Evolutionary conservation across 139 green algal species (phyloP).

Genomic region (Chlamydomonas sp.): DNA sequence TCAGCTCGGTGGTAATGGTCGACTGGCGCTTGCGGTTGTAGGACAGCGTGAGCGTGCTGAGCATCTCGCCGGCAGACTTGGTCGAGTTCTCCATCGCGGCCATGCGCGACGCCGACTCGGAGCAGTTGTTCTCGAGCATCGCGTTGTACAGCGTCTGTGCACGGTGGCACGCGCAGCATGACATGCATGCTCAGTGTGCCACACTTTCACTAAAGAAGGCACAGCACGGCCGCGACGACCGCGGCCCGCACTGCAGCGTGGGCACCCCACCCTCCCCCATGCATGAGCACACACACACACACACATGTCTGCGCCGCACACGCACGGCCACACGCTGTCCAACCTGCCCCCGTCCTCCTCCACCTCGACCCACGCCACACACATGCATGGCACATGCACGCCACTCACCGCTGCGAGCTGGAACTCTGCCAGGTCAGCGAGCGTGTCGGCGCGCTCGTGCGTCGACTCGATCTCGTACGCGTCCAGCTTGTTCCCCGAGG

Average conservation of each 20-base stretch:
- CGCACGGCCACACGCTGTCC: no score
- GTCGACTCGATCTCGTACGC: slow-evolving; percentile 91
- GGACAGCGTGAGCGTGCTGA: slow-evolving; percentile 84
- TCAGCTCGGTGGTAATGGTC: slow-evolving; percentile 96
- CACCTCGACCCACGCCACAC: neutral
- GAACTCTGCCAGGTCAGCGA: slow-evolving; percentile 93
- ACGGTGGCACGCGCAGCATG: no score
- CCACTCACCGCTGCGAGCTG: slow-evolving; percentile 77
- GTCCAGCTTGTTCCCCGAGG: slow-evolving; percentile 69
- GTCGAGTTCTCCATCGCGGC: slow-evolving; percentile 96
- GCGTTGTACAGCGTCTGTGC: slow-evolving; percentile 86
- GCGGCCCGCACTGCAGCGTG: no score
- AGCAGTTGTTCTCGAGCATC: slow-evolving; percentile 94
- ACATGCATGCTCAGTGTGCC: no score
- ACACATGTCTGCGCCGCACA: no score
- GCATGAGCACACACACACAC: no score
- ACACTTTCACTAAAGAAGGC: no score
- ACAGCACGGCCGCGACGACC: no score
- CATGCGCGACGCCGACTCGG: slow-evolving; percentile 93
- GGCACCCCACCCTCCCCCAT: no score
- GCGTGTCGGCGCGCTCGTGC: slow-evolving; percentile 69
- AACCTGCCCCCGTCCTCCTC: neutral
- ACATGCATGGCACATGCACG: no score
- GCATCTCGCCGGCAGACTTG: slow-evolving; percentile 94
- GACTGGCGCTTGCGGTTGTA: slow-evolving; percentile 93